phyloP scores from a whole-genome alignment of 2,329 filamentous ascomycete species.

The Penicillium capsulatum region DNA sequence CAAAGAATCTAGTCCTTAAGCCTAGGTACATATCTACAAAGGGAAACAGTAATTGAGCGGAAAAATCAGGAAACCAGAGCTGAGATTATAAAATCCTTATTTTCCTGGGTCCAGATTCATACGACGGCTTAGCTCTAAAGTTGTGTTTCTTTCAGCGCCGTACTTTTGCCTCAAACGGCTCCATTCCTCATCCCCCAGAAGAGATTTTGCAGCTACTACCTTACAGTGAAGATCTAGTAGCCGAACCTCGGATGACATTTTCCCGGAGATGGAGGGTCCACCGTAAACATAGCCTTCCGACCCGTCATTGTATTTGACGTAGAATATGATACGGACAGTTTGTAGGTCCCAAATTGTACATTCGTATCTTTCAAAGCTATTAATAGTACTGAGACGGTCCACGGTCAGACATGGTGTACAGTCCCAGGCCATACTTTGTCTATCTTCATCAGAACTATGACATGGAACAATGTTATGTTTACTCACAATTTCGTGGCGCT shows the following conservation, averaged over 20 bases:
- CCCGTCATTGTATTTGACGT: not conserved
- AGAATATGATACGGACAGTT: not conserved
- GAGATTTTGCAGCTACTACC: not conserved
- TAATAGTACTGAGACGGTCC: not conserved
- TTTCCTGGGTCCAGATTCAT: not conserved
- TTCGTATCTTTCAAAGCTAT: slow-evolving; percentile 1
- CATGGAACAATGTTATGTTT: not conserved
- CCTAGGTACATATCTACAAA: not conserved
- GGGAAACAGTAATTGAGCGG: not conserved
- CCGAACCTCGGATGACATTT: not conserved
- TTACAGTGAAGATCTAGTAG: not conserved
- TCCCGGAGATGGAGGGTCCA: not conserved
- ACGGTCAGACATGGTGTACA: not conserved
- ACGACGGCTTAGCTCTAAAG: not conserved
- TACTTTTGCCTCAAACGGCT: not conserved
- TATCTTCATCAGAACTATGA: not conserved
- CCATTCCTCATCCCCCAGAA: not conserved
- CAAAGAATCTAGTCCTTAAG: not conserved
- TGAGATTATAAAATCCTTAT: not conserved
- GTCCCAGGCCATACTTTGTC: not conserved
- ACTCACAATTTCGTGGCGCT: not conserved
- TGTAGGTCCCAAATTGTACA: not conserved
- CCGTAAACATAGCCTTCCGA: not conserved
- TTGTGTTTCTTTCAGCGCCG: not conserved
- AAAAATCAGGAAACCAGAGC: not conserved